These are phyloP conservation scores for Hericium alpestre DNA, from an alignment of 768 basidiomycete species.

Conservation along the genomic window DNA sequence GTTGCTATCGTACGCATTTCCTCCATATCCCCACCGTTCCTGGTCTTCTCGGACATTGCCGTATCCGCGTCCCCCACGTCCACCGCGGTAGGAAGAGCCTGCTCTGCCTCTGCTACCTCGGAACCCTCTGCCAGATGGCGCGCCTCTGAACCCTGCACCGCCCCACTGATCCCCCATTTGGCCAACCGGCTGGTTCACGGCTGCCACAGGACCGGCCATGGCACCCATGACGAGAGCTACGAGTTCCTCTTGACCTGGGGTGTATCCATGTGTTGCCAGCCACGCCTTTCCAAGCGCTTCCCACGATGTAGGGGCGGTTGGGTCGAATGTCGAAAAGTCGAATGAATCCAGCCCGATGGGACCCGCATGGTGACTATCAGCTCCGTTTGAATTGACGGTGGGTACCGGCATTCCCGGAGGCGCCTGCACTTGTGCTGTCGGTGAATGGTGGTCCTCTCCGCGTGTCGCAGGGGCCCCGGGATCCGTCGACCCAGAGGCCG, in stretches of 20 bases:
- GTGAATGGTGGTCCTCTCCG: not conserved
- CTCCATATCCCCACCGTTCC: conserved; percentile 22
- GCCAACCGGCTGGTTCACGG: not conserved
- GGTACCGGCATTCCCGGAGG: not conserved
- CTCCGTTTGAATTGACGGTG: not conserved
- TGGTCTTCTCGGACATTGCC: conserved; percentile 36
- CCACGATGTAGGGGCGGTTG: conserved; percentile 66
- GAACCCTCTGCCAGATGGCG: conserved; percentile 4
- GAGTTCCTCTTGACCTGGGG: conserved; percentile 66
- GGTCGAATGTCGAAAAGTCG: conserved; percentile 65
- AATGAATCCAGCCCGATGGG: conserved; percentile 50
- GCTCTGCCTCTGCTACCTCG: conserved; percentile 29
- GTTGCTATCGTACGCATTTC: conserved; percentile 19
- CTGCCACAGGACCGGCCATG: not conserved
- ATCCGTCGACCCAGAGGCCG: conserved; percentile 23
- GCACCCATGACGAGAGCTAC: conserved; percentile 57
- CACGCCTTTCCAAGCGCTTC: conserved; percentile 72
- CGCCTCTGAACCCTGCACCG: conserved; percentile 6
- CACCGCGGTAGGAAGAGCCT: conserved; percentile 23
- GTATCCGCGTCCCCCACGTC: conserved; percentile 22
- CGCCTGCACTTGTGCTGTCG: not conserved
- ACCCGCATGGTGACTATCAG: not conserved
- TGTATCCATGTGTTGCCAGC: conserved; percentile 54
- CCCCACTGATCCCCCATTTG: conserved; percentile 2
- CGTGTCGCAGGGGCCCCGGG: conserved; percentile 25